These are phyloP conservation scores for Kazachstania sp. DNA, from an alignment of 1,139 yeast species.

Conservation along the genomic window DNA sequence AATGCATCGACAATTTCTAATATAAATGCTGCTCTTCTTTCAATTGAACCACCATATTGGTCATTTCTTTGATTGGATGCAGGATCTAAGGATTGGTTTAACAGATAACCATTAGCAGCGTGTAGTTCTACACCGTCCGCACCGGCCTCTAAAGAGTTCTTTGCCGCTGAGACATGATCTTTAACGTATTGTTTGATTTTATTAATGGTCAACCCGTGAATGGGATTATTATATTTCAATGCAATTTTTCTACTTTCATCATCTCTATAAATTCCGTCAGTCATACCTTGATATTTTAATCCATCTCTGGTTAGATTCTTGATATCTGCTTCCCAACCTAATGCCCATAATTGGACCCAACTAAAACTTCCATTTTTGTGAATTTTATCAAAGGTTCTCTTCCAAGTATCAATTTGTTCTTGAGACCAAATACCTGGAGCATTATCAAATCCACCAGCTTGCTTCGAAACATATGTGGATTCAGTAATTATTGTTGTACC, in stretches of 20 bases:
- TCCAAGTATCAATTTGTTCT: constrained; percentile 45
- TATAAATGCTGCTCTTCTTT: constrained; percentile 51
- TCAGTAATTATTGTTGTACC: constrained; percentile 35
- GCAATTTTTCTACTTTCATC: constrained; percentile 31
- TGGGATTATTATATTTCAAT: constrained; percentile 24
- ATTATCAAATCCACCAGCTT: constrained; percentile 35
- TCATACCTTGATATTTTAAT: constrained; percentile 30
- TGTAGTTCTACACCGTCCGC: constrained; percentile 65
- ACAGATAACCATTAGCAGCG: constrained; percentile 57
- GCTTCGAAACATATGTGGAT: constrained; percentile 29
- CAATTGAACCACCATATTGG: constrained; percentile 58
- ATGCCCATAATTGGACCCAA: constrained; percentile 49
- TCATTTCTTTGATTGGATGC: constrained; percentile 51
- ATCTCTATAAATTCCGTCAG: constrained; percentile 29
- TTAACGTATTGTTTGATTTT: constrained; percentile 33
- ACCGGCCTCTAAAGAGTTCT: constrained; percentile 40
- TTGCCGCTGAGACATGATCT: constrained; percentile 33
- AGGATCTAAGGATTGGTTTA: constrained; percentile 50
- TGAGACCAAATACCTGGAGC: constrained; percentile 48
- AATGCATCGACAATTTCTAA: constrained; percentile 49
- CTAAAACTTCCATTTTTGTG: constrained; percentile 46
- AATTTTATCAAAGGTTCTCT: constrained; percentile 39
- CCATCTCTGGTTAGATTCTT: constrained; percentile 33
- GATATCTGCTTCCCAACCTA: constrained; percentile 49
- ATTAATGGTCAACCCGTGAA: constrained; percentile 30